A percentile compares a stretch with the other conserved stretches of the same genome.
These are phyloP conservation scores for Saccharomyces hybrid DNA, from an alignment of 1,139 yeast species.

Conservation along the genomic window DNA sequence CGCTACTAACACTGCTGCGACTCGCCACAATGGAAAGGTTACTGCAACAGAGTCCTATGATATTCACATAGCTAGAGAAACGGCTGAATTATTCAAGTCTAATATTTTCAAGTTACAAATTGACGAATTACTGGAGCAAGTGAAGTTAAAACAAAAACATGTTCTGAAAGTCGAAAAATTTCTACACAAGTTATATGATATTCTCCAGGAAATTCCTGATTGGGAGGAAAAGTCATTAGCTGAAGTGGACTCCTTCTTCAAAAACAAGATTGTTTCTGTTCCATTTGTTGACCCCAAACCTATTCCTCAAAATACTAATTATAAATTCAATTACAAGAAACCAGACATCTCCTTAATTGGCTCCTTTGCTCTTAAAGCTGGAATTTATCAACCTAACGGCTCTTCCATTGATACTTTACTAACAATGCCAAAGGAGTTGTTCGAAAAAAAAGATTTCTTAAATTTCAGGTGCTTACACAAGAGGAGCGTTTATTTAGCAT, in stretches of 20 bases:
- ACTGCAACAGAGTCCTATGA: constrained; percentile 60
- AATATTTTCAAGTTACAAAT: constrained; percentile 91
- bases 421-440: constrained; percentile 67
- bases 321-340: constrained; percentile 58
- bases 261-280: constrained; percentile 46
- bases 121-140: constrained; percentile 78
- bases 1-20: constrained; percentile 9
- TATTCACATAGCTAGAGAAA: constrained; percentile 83
- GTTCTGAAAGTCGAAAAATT: constrained; percentile 64
- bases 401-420: constrained; percentile 68
- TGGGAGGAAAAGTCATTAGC: constrained; percentile 43
- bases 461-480: constrained; percentile 87
- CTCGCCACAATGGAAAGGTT: constrained; percentile 2
- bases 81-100: constrained; percentile 88
- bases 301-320: constrained; percentile 46
- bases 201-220: constrained; percentile 56
- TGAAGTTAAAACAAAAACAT: constrained; percentile 63
- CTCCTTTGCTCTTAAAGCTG: constrained; percentile 80
- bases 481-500: constrained; percentile 78
- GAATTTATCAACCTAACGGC: constrained; percentile 55
- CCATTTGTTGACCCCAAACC: constrained; percentile 94
- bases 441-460: constrained; percentile 81
- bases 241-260: constrained; percentile 46
- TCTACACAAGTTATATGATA: constrained; percentile 65
- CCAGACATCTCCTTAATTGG: constrained; percentile 82